These are phyloP conservation scores for Sanghuangporus weigelae DNA, from an alignment of 1,284 basidiomycete genomes.

Conservation along the genomic window DNA sequence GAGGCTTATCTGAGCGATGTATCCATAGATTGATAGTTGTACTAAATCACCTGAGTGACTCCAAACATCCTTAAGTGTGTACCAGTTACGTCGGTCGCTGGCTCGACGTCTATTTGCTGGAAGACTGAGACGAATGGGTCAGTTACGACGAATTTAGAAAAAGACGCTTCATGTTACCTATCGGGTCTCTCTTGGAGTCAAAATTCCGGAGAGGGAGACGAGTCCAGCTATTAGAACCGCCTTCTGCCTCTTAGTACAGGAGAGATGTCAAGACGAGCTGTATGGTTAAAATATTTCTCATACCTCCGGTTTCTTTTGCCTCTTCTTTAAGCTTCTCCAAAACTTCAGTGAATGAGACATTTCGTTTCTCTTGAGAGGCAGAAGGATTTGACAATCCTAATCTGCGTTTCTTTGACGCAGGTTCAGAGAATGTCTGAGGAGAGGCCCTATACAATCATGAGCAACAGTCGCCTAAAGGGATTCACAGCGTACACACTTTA, in stretches of 20 bases:
- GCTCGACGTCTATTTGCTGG: conserved; percentile 92
- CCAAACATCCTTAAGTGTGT: conserved; percentile 78
- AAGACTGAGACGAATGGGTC: conserved; percentile 52
- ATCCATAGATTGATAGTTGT: neutral
- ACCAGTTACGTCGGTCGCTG: conserved; percentile 51
- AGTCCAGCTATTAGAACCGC: conserved; percentile 74
- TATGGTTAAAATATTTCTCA: conserved; percentile 20
- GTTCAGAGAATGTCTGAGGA: conserved; percentile 28
- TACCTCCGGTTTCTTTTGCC: conserved; percentile 42
- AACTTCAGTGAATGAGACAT: conserved; percentile 70
- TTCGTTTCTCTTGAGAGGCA: conserved; percentile 30
- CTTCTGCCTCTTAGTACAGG: conserved; percentile 53
- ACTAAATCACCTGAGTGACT: conserved; percentile 64
- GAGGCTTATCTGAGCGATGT: conserved; percentile 13
- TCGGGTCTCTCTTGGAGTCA: conserved; percentile 55
- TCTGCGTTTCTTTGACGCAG: conserved; percentile 57
- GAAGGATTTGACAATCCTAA: conserved; percentile 36
- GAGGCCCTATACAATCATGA: neutral
- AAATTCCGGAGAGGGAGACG: conserved; percentile 59
- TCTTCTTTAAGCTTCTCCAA: conserved; percentile 73
- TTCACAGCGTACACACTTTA: conserved; percentile 7
- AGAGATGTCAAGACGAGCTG: neutral
- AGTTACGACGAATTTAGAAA: neutral
- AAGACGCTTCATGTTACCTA: conserved; percentile 36
- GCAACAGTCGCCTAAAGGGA: neutral